A percentile compares a stretch with the other conserved stretches of the same genome.
phyloP scores from a whole-genome alignment of 441 rosid genomes.

The Brassica balearica region DNA sequence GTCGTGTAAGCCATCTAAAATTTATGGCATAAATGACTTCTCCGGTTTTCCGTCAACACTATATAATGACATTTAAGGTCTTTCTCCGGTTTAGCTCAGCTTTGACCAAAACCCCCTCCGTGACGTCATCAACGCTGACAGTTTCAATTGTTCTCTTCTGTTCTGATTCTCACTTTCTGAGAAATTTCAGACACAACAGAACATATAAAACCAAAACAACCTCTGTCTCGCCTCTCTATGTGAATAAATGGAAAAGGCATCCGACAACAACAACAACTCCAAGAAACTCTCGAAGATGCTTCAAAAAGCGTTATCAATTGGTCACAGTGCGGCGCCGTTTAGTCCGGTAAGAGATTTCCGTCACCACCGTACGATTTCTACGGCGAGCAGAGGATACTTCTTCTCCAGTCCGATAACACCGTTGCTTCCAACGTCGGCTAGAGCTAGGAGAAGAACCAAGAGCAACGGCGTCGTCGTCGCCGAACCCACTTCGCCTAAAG shows the following conservation, averaged over 20 bases:
- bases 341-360: conserved; percentile 65
- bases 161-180: conserved; percentile 22
- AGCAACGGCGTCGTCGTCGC: conserved; percentile 48
- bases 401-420: conserved; percentile 67
- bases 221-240: conserved; percentile 4
- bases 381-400: conserved; percentile 44
- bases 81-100: conserved; percentile 32
- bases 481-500: conserved; percentile 90
- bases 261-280: conserved; percentile 36
- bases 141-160: conserved; percentile 11
- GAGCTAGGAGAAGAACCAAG: conserved; percentile 47
- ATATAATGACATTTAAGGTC: conserved; percentile 14
- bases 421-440: conserved; percentile 61
- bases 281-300: conserved; percentile 63
- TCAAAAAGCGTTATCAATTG: conserved; percentile 63
- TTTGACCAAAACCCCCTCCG: conserved; percentile 24
- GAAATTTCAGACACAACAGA: conserved; percentile 36
- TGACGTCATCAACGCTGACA: conserved; percentile 30
- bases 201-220: conserved; percentile 28
- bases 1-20: conserved; percentile 4
- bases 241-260: conserved; percentile 37
- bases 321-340: conserved; percentile 59
- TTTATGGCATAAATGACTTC: no score
- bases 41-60: conserved; percentile 31
- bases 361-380: conserved; percentile 25